Evolutionary conservation across 768 basidiomycete species (phyloP), one percentile per base, ranked within the genome.

Genomic region (Podaxis carcinomalis): DNA sequence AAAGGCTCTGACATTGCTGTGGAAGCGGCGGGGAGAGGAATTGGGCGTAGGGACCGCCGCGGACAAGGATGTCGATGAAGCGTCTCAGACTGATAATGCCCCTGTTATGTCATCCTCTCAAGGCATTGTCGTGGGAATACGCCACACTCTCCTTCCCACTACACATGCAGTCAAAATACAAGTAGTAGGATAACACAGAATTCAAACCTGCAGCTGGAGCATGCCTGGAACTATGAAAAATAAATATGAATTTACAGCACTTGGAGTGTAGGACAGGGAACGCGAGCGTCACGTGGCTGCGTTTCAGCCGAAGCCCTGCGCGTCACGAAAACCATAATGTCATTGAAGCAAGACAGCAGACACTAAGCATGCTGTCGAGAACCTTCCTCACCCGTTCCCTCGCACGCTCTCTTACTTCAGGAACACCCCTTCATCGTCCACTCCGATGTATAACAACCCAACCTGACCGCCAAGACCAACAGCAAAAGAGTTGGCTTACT

Each of bases 1-100:
- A 93, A 93, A 19, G 90, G 83, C 72, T 90, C 88, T 46, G 87
- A 85, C 73, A 75, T 76, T 47, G 61, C 27, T 49, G 62, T 65
- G 49, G 40, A 37, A 28, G 54, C 23, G 62, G 28, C 32, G 37
- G 28, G 35, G 21, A 40, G 58, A 39, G 25, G 6, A 32, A 47
- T 1, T 23, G 27, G 55, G 27, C 2, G 16, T 6, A 44, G 19
- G n/a, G 19, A 7, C 19, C 42, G 19, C 42, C 42, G 42, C 42
- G 9, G 19, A 2, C 32, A 9, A 44, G 42, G 16, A 44, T 44
- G 42, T 16, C 32, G 32, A 32, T 32, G 19, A 19, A 27, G 21
- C 47, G 47, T 59, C 46, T 59, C 57, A 52, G 57, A 59, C 57
- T 51, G 47, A 51, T 51, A 36, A 36, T 21, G 23, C 28, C 44